Evolutionary conservation across 2,329 filamentous ascomycete species (phyloP), one percentile per base, ranked within the genome.

Genomic region (Lanzia echinophila): DNA sequence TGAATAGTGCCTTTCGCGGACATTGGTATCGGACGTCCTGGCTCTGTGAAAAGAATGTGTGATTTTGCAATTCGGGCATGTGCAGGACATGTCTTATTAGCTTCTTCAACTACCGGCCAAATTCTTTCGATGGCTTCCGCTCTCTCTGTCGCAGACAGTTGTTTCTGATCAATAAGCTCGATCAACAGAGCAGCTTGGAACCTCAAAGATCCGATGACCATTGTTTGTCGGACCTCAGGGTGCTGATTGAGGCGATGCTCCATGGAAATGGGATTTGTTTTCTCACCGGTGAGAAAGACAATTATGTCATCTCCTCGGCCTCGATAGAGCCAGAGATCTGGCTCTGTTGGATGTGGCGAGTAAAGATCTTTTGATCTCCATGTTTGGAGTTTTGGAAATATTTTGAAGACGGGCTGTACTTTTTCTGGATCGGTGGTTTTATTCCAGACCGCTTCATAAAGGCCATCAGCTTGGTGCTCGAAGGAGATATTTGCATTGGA

Each of bases 261-360:
- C 64, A 72, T 68, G 0, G 61, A 60, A 8, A 70, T 58, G 0
- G 73, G 72, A 34, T 74, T 73, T 38, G 72, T 67, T 56, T 75
- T 75, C 52, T 73, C 71, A 2, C 73, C 73, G 36, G 70, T 73
- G 31, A 65, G 68, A 19, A 73, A 63, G 0, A 74, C 70, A 28
- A 75, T 70, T 12, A 73, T 65, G 58, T 75, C 72, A 48, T 75
- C 72, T 12, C 58, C 55, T 7, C 72, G 64, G 6, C 70, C 71
- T n/a, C 63, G 41, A 48, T 65, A 72, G 3, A 61, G 64, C 69
- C 70, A 74, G 1, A 69, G 60, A 42, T 60, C 56, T 0, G 63
- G 56, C 6, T 69, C 66, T 3, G 58, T 64, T 1, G 72, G 68
- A 53, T 75, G 72, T 17, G 50, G 60, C 1, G 56, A 58, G 43